Evolutionary conservation across 257 asterid species (phyloP), one percentile per base, ranked within the genome.

Genomic region (Gentiana dahurica): DNA sequence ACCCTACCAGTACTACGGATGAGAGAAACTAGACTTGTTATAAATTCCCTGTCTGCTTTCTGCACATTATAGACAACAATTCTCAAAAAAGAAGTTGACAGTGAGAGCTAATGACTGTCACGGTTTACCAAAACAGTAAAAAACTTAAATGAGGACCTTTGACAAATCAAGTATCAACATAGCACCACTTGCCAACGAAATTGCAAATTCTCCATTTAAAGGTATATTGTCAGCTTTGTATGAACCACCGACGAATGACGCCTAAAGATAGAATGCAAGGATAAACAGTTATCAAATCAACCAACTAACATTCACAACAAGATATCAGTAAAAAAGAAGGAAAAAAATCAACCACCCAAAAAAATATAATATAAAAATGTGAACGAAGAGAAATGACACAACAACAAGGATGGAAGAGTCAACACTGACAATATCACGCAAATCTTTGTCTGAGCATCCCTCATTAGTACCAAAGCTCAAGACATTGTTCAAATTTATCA

Each of bases 161-260:
- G 93, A 71, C 74, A 92, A 55, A 67, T 83, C 82, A 68, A 92
- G 89, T 67, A 69, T 84, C 78, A 92, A 59, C 65, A 71, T 64
- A 60, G 73, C 79, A 32, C 85, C 87, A 69, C 74, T 70, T 13
- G 81, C 79, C 71, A 65, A 51, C 47, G 95, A 89, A 68, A 88
- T 49, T 61, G 74, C 65, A 57, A 92, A 68, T 75, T 75, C 85
- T 76, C 95, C 97, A 65, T 60, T 75, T 65, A 78, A 72, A 61
- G 75, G 80, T 53, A 78, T 71, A 55, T 70, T 68, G 65, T 67
- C 82, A 65, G 80, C 76, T 65, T 66, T 66, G 69, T 92, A 92
- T 48, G 99, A 81, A 71, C 97, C 99, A 55, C 95, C 92, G 71
- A 88, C 63, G 87, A 81, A 81, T 61, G 94, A 80, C 37, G 95